Conservation (phyloP, 176 grass and related monocot species). For the Sorghum bicolor region DNA sequence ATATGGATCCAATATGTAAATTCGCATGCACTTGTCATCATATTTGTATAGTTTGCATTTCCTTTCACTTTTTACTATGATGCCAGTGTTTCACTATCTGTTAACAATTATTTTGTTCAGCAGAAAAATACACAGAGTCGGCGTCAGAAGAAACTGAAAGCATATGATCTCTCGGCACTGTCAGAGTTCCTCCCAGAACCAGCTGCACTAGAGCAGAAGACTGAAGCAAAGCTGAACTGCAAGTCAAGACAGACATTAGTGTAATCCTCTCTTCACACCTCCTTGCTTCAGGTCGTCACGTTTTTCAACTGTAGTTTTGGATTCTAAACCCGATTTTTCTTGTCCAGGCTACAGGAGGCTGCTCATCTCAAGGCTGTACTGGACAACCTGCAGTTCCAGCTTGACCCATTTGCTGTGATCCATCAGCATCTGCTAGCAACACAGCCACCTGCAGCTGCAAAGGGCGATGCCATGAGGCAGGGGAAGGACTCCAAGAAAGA, state of each 20-base stretch:
- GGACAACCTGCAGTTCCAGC: conserved; percentile 40
- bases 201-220: background rate
- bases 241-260: conserved; percentile 76
- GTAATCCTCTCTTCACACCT: conserved; percentile 34
- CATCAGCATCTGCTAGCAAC: conserved; percentile 55
- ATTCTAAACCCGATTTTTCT: background rate
- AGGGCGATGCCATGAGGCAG: background rate
- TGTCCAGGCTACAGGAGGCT: conserved; percentile 42
- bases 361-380: conserved; percentile 56
- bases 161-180: conserved; percentile 71
- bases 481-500: conserved; percentile 26
- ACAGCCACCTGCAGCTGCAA: conserved; percentile 38
- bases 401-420: conserved; percentile 50
- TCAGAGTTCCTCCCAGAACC: conserved; percentile 64
- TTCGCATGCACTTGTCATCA: background rate
- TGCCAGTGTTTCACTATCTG: background rate
- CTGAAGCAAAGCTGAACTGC: conserved; percentile 60
- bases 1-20: background rate
- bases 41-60: background rate
- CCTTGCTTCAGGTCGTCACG: background rate
- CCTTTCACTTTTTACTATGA: background rate
- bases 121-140: conserved; percentile 55
- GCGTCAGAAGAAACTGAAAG: conserved; percentile 72
- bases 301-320: background rate
- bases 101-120: conserved; percentile 5